These are phyloP conservation scores for Austroboletus novae-zelandiae DNA, from an alignment of 1,284 basidiomycete genomes.

Conservation along the genomic window DNA sequence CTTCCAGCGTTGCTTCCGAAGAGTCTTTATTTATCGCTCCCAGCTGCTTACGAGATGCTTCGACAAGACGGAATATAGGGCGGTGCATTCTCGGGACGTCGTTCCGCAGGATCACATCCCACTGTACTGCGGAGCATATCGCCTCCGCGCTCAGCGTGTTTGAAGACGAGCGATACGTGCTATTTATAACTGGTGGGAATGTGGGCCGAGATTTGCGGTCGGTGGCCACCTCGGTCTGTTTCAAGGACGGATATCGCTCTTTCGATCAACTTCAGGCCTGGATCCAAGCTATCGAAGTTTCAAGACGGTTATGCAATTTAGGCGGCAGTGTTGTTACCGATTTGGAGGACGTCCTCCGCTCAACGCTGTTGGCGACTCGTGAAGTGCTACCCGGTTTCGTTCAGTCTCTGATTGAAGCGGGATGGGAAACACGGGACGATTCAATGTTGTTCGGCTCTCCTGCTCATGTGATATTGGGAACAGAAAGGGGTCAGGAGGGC, in stretches of 20 bases:
- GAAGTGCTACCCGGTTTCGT: constrained; percentile 20
- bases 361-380: constrained; percentile 17
- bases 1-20: constrained; percentile 31
- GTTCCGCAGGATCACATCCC: constrained; percentile 15
- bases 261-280: constrained; percentile 57
- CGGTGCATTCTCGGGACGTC: constrained; percentile 47
- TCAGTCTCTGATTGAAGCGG: constrained; percentile 16
- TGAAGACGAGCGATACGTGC: constrained; percentile 43
- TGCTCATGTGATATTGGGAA: constrained; percentile 19
- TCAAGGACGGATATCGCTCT: constrained; percentile 48
- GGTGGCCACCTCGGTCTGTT: constrained; percentile 35
- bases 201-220: not conserved
- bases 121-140: constrained; percentile 12
- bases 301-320: constrained; percentile 5
- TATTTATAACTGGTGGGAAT: constrained; percentile 39
- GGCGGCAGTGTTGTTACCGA: constrained; percentile 1
- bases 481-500: constrained; percentile 2
- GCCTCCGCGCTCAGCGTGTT: constrained; percentile 32
- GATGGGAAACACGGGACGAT: constrained; percentile 25
- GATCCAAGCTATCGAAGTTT: constrained; percentile 43
- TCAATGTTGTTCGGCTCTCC: constrained; percentile 34
- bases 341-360: constrained; percentile 16
- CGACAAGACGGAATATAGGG: constrained; percentile 34
- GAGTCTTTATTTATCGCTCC: constrained; percentile 41
- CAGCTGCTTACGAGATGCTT: constrained; percentile 35